phyloP scores from a whole-genome alignment of 129 eudicot species.

The Pulicaria dysenterica region DNA sequence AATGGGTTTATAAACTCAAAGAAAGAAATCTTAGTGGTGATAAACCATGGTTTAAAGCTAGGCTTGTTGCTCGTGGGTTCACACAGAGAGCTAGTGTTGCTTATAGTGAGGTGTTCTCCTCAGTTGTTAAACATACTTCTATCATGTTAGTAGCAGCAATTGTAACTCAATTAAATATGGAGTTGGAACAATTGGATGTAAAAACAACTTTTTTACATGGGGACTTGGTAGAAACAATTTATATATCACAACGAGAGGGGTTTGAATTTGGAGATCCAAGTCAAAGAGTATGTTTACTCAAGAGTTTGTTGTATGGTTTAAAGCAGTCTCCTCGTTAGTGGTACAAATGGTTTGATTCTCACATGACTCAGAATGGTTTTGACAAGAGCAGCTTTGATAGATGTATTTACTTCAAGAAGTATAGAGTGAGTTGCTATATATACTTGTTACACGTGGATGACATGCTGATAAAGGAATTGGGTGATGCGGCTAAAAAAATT shows the following conservation, averaged over 20 bases:
- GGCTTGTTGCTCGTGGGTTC: not conserved
- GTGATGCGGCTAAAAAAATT: not conserved
- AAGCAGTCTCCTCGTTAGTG: too few species aligned
- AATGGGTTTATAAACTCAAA: not conserved
- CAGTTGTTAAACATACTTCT: not conserved
- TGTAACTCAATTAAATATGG: not conserved
- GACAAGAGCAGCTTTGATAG: not conserved
- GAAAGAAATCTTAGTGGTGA: not conserved
- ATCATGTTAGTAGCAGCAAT: not conserved
- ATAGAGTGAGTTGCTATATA: not conserved
- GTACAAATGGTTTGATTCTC: too few species aligned
- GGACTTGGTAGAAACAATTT: too few species aligned
- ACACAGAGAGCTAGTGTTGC: not conserved
- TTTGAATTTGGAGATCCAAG: too few species aligned
- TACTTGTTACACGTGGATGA: too few species aligned
- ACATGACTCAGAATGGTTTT: too few species aligned
- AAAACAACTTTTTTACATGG: not conserved
- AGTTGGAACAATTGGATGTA: not conserved
- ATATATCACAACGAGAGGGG: too few species aligned
- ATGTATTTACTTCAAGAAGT: not conserved
- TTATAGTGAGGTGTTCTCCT: not conserved
- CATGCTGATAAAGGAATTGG: not conserved
- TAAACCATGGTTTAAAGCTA: not conserved
- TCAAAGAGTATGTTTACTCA: too few species aligned
- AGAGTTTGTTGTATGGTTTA: too few species aligned